Evolutionary conservation across 78 protist species (phyloP).

Genomic region (Emiliania huxleyi): DNA sequence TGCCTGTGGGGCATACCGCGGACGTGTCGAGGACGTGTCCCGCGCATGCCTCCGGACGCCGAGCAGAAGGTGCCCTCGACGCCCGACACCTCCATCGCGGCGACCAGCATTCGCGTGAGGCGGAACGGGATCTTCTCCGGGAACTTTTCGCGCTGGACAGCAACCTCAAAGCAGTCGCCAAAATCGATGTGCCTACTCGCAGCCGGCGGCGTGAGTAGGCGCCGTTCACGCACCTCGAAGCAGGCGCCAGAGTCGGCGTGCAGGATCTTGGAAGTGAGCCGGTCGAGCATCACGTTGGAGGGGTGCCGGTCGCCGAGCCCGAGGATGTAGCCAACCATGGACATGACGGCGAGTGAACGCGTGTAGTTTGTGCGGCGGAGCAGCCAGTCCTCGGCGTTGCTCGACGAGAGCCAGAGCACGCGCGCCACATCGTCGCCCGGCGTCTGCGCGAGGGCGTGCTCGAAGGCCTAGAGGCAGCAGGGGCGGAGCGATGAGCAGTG

Average conservation of each 20-base stretch:
- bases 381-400: conserved; percentile 27
- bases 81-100: conserved; percentile 74
- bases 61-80: conserved; percentile 54
- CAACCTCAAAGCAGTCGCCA: background rate
- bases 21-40: no score
- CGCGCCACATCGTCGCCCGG: background rate
- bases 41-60: no score
- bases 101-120: conserved; percentile 76
- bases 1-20: no score
- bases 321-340: conserved; percentile 54
- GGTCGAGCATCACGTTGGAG: conserved; percentile 48
- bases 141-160: conserved; percentile 24
- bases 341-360: conserved; percentile 46
- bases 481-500: background rate
- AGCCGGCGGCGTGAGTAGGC: background rate
- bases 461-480: conserved; percentile 27
- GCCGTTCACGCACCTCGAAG: conserved; percentile 45
- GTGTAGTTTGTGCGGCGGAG: conserved; percentile 36
- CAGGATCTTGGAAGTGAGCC: conserved; percentile 22
- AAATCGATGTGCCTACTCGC: background rate
- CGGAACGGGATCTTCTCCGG: conserved; percentile 81
- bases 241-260: conserved; percentile 72
- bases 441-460: conserved; percentile 20
- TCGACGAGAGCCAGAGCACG: background rate
- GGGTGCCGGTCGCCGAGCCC: conserved; percentile 49